Percentiles rank a stretch among this genome's conserved stretches.
Evolutionary conservation across 345 rosid species (phyloP).

Genomic region (Geranium rotundifolium): DNA sequence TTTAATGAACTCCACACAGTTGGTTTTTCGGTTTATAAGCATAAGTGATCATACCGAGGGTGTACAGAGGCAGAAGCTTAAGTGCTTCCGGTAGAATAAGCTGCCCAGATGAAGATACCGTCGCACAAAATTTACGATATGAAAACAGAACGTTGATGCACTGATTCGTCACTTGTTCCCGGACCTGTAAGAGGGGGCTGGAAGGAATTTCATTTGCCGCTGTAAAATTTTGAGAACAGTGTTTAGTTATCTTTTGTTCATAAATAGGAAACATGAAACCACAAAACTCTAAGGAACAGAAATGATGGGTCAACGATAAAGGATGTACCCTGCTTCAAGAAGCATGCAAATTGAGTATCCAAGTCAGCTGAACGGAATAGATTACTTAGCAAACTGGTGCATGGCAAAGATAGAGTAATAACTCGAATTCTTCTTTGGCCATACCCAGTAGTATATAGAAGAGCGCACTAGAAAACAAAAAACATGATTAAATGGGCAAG

Average conservation of each 20-base stretch:
- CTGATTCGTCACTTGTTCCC: slow-evolving; percentile 63
- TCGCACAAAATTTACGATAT: slow-evolving; percentile 95
- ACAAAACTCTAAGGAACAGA: neutral
- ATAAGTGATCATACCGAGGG: slow-evolving; percentile 54
- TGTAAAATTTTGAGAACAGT: slow-evolving; percentile 10
- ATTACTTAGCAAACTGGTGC: slow-evolving; percentile 82
- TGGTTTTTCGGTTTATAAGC: neutral
- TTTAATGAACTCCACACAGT: too few relatives aligned
- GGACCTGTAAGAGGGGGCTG: slow-evolving; percentile 44
- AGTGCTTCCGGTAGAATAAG: slow-evolving; percentile 98
- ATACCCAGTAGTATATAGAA: slow-evolving; percentile 78
- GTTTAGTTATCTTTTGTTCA: neutral
- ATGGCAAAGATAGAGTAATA: slow-evolving; percentile 75
- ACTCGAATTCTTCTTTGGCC: slow-evolving; percentile 98
- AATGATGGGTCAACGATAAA: neutral
- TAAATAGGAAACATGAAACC: neutral
- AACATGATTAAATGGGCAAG: slow-evolving; percentile 3
- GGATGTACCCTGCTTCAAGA: slow-evolving; percentile 81
- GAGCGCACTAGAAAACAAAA: slow-evolving; percentile 59
- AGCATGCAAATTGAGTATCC: slow-evolving; percentile 87
- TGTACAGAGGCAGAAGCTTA: slow-evolving; percentile 83
- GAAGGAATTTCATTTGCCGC: slow-evolving; percentile 72
- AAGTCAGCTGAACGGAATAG: slow-evolving; percentile 90
- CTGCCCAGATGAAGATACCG: slow-evolving; percentile 89
- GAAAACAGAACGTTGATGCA: slow-evolving; percentile 66